Percentiles rank a stretch among this genome's conserved stretches.
Evolutionary conservation across 345 rosid genomes (phyloP).

Genomic region (Syzygium aromaticum): DNA sequence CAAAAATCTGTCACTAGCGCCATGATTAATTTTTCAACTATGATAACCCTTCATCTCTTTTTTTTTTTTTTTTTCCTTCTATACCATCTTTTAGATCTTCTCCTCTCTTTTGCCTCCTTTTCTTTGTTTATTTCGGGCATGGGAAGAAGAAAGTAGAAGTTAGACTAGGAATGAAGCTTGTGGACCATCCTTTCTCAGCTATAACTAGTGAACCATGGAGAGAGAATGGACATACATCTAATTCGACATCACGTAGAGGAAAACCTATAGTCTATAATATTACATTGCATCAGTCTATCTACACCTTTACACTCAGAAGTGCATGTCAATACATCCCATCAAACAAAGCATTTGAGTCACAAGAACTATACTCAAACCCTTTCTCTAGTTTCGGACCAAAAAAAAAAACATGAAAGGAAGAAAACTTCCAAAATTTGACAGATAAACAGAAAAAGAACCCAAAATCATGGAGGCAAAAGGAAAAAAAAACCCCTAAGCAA

Average conservation of each 20-base stretch:
- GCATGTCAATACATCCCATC: constrained; percentile 31
- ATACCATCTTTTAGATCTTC: background rate
- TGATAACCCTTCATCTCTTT: background rate
- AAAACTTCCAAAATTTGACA: background rate
- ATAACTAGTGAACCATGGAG: background rate
- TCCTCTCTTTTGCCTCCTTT: background rate
- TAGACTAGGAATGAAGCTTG: background rate
- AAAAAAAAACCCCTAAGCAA: constrained; percentile 4
- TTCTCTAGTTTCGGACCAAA: background rate
- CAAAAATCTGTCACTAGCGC: background rate
- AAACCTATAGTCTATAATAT: constrained; percentile 13
- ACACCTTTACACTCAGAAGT: constrained; percentile 27
- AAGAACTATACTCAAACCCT: background rate
- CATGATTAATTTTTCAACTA: background rate
- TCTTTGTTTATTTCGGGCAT: background rate
- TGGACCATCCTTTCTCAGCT: background rate
- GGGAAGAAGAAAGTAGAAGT: background rate
- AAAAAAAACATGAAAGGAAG: background rate
- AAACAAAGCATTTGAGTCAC: constrained; percentile 20
- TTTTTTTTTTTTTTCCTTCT: background rate
- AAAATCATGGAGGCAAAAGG: background rate
- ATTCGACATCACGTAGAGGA: background rate
- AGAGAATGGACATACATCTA: background rate
- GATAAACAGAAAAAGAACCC: background rate
- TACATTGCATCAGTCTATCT: constrained; percentile 19